Percentiles rank a stretch among this genome's conserved stretches.
These are phyloP conservation scores for Starmera pachycereana DNA, from an alignment of 805 yeast species.

Conservation along the genomic window DNA sequence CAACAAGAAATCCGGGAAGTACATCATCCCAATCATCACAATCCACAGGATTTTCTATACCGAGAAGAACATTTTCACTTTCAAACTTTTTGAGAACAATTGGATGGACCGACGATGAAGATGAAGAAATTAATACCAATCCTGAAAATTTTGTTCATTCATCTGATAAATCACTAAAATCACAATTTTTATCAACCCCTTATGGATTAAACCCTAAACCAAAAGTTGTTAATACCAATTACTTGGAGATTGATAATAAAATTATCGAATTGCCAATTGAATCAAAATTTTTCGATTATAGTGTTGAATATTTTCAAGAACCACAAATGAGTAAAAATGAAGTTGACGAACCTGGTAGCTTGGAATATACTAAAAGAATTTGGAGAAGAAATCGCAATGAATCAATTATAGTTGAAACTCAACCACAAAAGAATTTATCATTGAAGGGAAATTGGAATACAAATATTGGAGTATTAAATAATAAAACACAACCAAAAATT, in stretches of 20 bases:
- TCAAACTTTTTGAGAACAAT: slow-evolving; percentile 20
- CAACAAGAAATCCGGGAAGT: slow-evolving; percentile 4
- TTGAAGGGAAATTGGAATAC: slow-evolving; percentile 80
- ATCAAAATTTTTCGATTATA: slow-evolving; percentile 62
- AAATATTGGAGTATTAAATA: slow-evolving; percentile 46
- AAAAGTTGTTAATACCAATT: slow-evolving; percentile 42
- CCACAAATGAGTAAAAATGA: slow-evolving; percentile 87
- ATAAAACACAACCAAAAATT: slow-evolving; percentile 70
- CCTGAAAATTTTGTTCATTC: neutral
- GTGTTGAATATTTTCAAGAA: slow-evolving; percentile 87
- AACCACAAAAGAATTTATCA: slow-evolving; percentile 77
- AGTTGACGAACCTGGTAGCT: slow-evolving; percentile 85
- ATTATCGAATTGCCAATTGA: slow-evolving; percentile 35
- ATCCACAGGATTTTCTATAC: slow-evolving; percentile 7
- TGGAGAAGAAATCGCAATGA: slow-evolving; percentile 94
- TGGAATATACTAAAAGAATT: slow-evolving; percentile 65
- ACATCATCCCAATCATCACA: neutral
- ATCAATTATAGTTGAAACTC: slow-evolving; percentile 76
- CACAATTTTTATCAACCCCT: slow-evolving; percentile 10
- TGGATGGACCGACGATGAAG: slow-evolving; percentile 17
- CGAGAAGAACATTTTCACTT: slow-evolving; percentile 19
- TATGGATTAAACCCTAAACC: slow-evolving; percentile 42
- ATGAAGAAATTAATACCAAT: slow-evolving; percentile 6
- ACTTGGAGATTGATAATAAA: slow-evolving; percentile 11
- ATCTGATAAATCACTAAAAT: neutral